Evolutionary conservation across 1,284 basidiomycete species (phyloP), one percentile per base, ranked within the genome.

Genomic region (Microbotryum violaceum): DNA sequence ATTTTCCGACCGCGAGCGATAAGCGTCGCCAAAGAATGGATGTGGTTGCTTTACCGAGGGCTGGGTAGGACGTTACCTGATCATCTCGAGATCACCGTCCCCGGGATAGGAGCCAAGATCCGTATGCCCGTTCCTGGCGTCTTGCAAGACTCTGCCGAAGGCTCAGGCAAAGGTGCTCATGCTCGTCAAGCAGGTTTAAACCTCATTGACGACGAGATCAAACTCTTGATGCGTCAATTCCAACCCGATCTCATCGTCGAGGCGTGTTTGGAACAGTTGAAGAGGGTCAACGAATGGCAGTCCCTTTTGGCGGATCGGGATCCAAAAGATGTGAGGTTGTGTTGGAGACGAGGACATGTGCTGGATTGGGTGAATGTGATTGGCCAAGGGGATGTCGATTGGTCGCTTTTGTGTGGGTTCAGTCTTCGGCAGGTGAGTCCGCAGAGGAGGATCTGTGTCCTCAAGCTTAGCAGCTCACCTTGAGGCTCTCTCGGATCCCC

Each of bases 341-440:
- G 64, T 6, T 70, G 70, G 70, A 49, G 66, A 42, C 56, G 63
- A 21, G 70, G 63, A 1, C 47, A 60, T 31, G 37, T 65, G 7
- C 49, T 70, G 25, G 70, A 70, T n/a, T 70, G 70, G 70, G 62
- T 70, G 25, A 37, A 60, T n/a, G 49, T 57, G 10, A 18, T 16
- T 18, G 66, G 64, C 2, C 49, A 60, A 6, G 18, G 49, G 16
- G 55, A 50, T 42, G 55, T 48, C 4, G 66, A 68, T 37, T 62
- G 60, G 52, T 54, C 50, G 3, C 61, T 65, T 12, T 48, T 68
- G 9, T 58, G 57, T 27, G 66, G 66, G 1, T 27, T 60, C 4
- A 62, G 58, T 2, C 51, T 54, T 14, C 63, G 62, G 6, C 66
- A 68, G 53, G 66, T 63, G 20, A n/a, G 57, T 20, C 29, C 25